Base-by-base conservation (phyloP, 371 early-diverging fungal genomes). In the Chytridiales sp. region DNA sequence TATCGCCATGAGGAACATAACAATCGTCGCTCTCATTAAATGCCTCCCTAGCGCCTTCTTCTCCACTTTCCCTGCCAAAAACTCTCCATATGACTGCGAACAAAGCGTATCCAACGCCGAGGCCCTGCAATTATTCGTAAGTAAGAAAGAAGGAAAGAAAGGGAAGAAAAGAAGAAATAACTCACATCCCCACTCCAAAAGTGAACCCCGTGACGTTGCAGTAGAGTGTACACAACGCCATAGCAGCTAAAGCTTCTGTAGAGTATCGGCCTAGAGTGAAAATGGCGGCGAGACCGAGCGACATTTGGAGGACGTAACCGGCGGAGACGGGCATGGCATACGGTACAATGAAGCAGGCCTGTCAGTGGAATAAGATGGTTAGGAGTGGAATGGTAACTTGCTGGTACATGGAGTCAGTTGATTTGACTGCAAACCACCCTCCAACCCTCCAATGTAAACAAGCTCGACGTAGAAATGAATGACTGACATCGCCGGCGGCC, bases 61-160 rank as follows among this genome's bases (percentile, higher is more conserved):
- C 4, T 44, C 36, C 9, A 43, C 54, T 0, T 15, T 38, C 4
- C 61, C 61, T 15, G 21, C 40, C 24, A 48, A 21, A 21, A n/a
- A 11, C 26, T 53, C 54, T 1, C 61, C 61, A 68, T 79, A 89
- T 21, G 90, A 81, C 72, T 95, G 94, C 26, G 88, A 85, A 61
- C 93, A 92, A 42, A 95, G 75, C 4, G 94, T 92, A 68, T 95
- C 94, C 24, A 95, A 74, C 0, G 90, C 93, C 32, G 90, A 82
- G 9, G 88, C 83, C 41, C 84, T 63, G 1, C n/a, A n/a, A n/a
- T n/a, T n/a, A n/a, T n/a, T n/a, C n/a, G n/a, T n/a, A n/a, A n/a
- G n/a, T n/a, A n/a, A n/a, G n/a, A n/a, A n/a, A n/a, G n/a, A n/a
- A n/a, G n/a, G n/a, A n/a, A n/a, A n/a, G n/a, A n/a, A n/a, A n/a